phyloP scores from a whole-genome alignment of 345 rosid species.

The Gossypium rotundifolium region DNA sequence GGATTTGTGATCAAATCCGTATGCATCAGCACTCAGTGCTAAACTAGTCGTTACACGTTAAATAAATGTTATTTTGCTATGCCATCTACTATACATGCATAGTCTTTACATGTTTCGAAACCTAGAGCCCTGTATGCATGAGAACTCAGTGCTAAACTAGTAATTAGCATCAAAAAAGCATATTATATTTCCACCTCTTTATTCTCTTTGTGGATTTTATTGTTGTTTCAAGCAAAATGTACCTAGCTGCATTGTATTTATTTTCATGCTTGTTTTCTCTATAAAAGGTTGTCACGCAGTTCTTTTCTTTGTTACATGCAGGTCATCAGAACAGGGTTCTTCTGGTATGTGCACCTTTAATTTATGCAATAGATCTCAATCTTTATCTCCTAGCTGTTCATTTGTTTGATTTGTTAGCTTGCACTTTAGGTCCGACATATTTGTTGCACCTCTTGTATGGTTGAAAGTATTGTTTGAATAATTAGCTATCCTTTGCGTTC shows the following conservation, averaged over 20 bases:
- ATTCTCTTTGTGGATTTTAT: not conserved
- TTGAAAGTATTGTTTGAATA: not conserved
- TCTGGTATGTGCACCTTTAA: slow-evolving; percentile 49
- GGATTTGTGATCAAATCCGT: too few species aligned
- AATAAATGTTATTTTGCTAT: not conserved
- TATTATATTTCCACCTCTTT: not conserved
- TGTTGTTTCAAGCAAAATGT: not conserved
- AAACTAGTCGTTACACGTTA: not conserved
- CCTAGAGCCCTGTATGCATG: not conserved
- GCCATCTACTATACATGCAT: not conserved
- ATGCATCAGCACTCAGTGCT: too few species aligned
- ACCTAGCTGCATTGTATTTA: not conserved
- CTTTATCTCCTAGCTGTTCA: not conserved
- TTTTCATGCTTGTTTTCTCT: slow-evolving; percentile 7
- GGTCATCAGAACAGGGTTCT: slow-evolving; percentile 69
- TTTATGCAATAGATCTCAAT: not conserved
- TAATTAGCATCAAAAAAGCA: not conserved
- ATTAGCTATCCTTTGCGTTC: not conserved
- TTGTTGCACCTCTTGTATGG: not conserved
- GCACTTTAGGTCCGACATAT: not conserved
- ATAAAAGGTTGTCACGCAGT: slow-evolving; percentile 18
- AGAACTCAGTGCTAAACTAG: not conserved
- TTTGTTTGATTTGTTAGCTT: not conserved
- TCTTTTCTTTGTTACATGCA: slow-evolving; percentile 37
- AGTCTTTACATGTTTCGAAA: not conserved